Evolutionary conservation across 202 grass and related monocot species (phyloP).

Genomic region (Panicum hallii): DNA sequence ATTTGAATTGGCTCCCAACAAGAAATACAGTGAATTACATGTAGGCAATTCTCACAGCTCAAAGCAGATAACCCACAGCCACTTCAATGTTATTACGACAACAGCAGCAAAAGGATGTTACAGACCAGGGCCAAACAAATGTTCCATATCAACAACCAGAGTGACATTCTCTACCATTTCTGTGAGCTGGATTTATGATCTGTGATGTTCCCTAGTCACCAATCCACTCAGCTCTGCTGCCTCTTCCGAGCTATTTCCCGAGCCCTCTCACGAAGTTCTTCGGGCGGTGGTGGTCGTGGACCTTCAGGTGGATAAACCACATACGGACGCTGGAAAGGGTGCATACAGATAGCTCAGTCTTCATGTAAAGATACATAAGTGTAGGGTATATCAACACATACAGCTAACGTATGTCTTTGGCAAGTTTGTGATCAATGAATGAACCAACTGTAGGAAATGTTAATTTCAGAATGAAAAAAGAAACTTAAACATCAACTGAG

Average conservation of each 20-base stretch:
- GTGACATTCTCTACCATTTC: neutral
- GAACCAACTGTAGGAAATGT: neutral
- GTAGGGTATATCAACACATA: neutral
- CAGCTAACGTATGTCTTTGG: neutral
- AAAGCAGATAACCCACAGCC: neutral
- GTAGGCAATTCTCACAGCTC: neutral
- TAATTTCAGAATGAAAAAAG: neutral
- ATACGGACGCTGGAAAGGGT: slow-evolving; percentile 68
- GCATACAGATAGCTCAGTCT: neutral
- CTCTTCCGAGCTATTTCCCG: slow-evolving; percentile 79
- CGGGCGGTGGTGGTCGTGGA: slow-evolving; percentile 75
- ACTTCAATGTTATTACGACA: neutral
- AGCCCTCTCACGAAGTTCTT: slow-evolving; percentile 91
- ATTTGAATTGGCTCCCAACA: neutral
- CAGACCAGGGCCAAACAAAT: neutral
- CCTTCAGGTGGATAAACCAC: slow-evolving; percentile 91
- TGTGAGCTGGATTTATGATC: neutral
- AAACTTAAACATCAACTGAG: neutral
- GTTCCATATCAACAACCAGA: neutral
- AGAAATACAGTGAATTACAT: neutral
- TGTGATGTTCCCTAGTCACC: neutral
- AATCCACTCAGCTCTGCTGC: slow-evolving; percentile 33
- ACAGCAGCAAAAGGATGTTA: neutral
- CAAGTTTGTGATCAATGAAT: neutral
- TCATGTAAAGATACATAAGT: neutral